Percentiles rank a stretch among this genome's conserved stretches.
Conservation (phyloP, 331 rosid genomes). For the Malus hybrid region DNA sequence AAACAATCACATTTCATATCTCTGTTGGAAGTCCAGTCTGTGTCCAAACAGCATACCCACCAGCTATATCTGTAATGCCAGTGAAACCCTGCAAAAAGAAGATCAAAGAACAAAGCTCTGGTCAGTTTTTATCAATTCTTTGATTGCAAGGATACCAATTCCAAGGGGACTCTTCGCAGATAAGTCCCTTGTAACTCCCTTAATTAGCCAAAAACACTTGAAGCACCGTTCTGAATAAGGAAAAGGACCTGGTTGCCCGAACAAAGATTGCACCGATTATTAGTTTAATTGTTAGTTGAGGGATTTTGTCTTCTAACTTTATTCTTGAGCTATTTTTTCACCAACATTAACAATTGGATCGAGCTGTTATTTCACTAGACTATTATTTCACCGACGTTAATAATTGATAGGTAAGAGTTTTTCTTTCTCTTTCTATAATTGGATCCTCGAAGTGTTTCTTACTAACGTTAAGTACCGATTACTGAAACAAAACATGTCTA, state of each 20-base stretch:
- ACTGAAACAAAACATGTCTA: not conserved
- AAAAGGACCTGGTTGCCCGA: not conserved
- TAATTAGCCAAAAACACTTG: too few relatives aligned
- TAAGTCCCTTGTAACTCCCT: not conserved
- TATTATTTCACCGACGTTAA: too few relatives aligned
- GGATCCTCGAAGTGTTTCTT: not conserved
- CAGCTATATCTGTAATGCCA: constrained; percentile 74
- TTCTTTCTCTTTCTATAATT: too few relatives aligned
- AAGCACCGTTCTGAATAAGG: not conserved
- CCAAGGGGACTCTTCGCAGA: not conserved
- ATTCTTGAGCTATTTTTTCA: not conserved
- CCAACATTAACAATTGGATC: not conserved
- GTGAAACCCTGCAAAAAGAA: constrained; percentile 47
- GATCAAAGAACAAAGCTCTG: not conserved
- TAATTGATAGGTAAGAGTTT: too few relatives aligned
- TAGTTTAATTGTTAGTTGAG: not conserved
- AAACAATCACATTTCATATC: constrained; percentile 15
- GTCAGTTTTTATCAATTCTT: constrained; percentile 2
- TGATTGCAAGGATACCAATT: not conserved
- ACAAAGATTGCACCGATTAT: not conserved
- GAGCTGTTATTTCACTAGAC: too few relatives aligned
- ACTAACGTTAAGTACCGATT: too few relatives aligned
- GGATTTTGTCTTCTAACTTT: not conserved
- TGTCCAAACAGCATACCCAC: constrained; percentile 84
- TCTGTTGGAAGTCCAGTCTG: constrained; percentile 67